Percentiles rank a stretch among this genome's conserved stretches.
phyloP scores from a whole-genome alignment of 306 rosid genomes.

The Aeschynomene evenia region DNA sequence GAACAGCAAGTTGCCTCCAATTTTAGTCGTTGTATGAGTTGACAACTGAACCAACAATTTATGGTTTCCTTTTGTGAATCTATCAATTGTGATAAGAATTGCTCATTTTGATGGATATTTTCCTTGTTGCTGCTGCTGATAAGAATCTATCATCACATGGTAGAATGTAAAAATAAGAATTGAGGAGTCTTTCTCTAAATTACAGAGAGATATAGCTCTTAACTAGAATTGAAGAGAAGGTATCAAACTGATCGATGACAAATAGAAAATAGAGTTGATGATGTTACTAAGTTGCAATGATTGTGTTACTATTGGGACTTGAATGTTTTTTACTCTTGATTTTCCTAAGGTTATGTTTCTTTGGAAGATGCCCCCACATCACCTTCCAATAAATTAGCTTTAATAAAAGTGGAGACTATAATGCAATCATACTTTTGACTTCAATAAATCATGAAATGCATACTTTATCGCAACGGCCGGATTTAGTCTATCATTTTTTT shows the following conservation, averaged over 20 bases:
- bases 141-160: no score
- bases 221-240: no score
- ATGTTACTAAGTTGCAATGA: not conserved
- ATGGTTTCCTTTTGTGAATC: conserved; percentile 3
- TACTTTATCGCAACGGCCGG: conserved; percentile 19
- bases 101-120: not conserved
- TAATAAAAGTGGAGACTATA: conserved; percentile 36
- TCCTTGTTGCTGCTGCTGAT: not conserved
- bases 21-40: conserved; percentile 14
- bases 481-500: not conserved
- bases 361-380: conserved; percentile 24
- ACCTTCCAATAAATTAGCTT: conserved; percentile 33
- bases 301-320: not conserved
- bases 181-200: not conserved
- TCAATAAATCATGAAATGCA: conserved; percentile 30
- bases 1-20: not conserved
- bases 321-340: not conserved
- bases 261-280: not conserved
- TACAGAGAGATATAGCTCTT: no score
- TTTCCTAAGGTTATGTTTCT: not conserved
- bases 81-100: not conserved
- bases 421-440: conserved; percentile 38
- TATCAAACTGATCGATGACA: no score
- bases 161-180: not conserved
- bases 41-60: conserved; percentile 3